Evolutionary conservation across 2,329 filamentous ascomycete genomes (phyloP).

Genomic region (Pyricularia sp.): DNA sequence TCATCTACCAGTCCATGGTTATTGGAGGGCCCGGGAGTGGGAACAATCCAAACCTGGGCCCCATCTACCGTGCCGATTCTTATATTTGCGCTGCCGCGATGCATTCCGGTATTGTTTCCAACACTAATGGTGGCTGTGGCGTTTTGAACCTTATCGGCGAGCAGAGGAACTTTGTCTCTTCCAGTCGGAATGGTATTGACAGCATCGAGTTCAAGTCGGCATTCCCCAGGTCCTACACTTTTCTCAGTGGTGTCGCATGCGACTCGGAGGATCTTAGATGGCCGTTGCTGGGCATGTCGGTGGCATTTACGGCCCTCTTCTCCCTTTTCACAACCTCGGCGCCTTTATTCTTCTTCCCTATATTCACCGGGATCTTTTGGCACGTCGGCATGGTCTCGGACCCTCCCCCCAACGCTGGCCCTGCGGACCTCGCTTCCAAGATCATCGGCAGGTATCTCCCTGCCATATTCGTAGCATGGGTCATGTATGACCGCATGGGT

Average conservation of each 20-base stretch:
- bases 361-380: conserved; percentile 77
- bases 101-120: conserved; percentile 60
- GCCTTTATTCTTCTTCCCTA: conserved; percentile 72
- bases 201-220: conserved; percentile 77
- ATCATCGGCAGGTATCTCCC: conserved; percentile 77
- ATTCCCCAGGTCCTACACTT: conserved; percentile 81
- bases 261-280: conserved; percentile 72
- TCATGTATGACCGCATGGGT: conserved; percentile 77
- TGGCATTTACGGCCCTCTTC: conserved; percentile 67
- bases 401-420: conserved; percentile 59
- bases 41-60: conserved; percentile 5
- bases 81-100: conserved; percentile 71
- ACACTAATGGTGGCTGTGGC: conserved; percentile 62
- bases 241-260: conserved; percentile 56
- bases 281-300: conserved; percentile 72
- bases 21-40: conserved; percentile 53
- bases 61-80: conserved; percentile 73
- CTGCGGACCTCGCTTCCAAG: conserved; percentile 65
- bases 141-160: conserved; percentile 57
- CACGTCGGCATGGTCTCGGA: conserved; percentile 88
- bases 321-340: conserved; percentile 77
- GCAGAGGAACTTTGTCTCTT: conserved; percentile 49
- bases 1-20: conserved; percentile 56
- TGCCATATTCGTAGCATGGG: conserved; percentile 77
- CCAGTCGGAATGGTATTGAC: conserved; percentile 61